Evolutionary conservation across 176 grass and related monocot species (phyloP).

Genomic region (Triticum turgidum): DNA sequence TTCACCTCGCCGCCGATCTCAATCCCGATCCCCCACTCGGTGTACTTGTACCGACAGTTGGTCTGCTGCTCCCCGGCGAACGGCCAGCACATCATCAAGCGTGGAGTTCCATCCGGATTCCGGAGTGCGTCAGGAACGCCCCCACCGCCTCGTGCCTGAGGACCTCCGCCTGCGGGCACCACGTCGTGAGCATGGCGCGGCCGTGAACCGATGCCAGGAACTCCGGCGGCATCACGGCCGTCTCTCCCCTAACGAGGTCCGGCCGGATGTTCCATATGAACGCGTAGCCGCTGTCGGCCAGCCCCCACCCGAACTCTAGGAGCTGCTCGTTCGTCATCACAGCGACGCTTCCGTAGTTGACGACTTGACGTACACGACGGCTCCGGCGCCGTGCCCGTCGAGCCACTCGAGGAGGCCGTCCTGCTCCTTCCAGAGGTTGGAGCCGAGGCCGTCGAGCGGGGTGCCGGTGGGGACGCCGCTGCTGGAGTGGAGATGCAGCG

Average conservation of each 20-base stretch:
- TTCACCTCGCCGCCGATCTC: constrained; percentile 50
- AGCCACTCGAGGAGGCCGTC: constrained; percentile 36
- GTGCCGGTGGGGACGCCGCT: background rate
- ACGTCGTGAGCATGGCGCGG: constrained; percentile 40
- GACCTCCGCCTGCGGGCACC: constrained; percentile 45
- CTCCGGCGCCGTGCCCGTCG: background rate
- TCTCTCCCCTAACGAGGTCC: constrained; percentile 32
- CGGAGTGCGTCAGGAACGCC: constrained; percentile 63
- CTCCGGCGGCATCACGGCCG: constrained; percentile 21
- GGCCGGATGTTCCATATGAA: constrained; percentile 57
- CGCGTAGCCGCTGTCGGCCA: constrained; percentile 34
- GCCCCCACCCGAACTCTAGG: constrained; percentile 55
- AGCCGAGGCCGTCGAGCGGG: constrained; percentile 10
- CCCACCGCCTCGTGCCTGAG: constrained; percentile 38
- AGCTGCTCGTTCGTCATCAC: background rate
- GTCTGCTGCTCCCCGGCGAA: constrained; percentile 45
- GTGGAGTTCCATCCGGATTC: constrained; percentile 52
- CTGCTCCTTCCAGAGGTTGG: constrained; percentile 60
- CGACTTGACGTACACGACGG: constrained; percentile 64
- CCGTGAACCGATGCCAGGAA: background rate
- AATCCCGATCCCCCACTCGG: constrained; percentile 61
- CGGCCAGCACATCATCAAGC: constrained; percentile 38
- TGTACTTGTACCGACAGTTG: constrained; percentile 50
- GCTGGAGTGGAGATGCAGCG: constrained; percentile 26
- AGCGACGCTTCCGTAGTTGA: constrained; percentile 57